These are phyloP conservation scores for Aspergillus piperis DNA, from an alignment of 2,329 filamentous ascomycete species.

Conservation along the genomic window DNA sequence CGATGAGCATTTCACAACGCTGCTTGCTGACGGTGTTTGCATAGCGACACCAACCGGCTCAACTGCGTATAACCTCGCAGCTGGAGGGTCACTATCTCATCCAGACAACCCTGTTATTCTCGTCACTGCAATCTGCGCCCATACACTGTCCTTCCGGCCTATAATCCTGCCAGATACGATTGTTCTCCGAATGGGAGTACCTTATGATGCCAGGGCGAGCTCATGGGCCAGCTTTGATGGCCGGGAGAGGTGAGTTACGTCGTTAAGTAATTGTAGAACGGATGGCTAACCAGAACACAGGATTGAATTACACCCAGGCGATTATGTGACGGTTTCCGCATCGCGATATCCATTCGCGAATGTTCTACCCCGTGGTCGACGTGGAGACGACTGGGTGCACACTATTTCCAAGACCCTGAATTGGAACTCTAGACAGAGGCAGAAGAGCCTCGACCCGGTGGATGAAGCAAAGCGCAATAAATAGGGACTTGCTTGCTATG, in stretches of 20 bases:
- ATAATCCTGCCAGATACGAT: slow-evolving; percentile 96
- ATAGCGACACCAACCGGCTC: slow-evolving; percentile 93
- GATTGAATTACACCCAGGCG: slow-evolving; percentile 51
- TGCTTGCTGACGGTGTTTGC: slow-evolving; percentile 89
- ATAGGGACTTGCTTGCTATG: not conserved
- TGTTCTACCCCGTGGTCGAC: slow-evolving; percentile 46
- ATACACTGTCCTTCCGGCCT: slow-evolving; percentile 93
- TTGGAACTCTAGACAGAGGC: slow-evolving; percentile 53
- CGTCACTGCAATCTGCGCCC: slow-evolving; percentile 89
- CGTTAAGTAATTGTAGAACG: too few species aligned
- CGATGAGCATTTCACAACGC: slow-evolving; percentile 90
- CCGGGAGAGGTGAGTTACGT: slow-evolving; percentile 64
- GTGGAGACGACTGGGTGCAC: slow-evolving; percentile 53
- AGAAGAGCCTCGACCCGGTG: slow-evolving; percentile 41
- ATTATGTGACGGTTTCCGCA: slow-evolving; percentile 56
- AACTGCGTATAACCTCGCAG: slow-evolving; percentile 93
- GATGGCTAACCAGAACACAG: slow-evolving; percentile 27
- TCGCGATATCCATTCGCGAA: slow-evolving; percentile 55
- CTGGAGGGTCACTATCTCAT: slow-evolving; percentile 92
- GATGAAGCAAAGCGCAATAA: not conserved
- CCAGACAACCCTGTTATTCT: slow-evolving; percentile 96
- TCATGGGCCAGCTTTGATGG: slow-evolving; percentile 99
- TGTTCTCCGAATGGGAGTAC: slow-evolving; percentile 88
- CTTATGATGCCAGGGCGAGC: slow-evolving; percentile 83
- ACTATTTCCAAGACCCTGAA: slow-evolving; percentile 54